Evolutionary conservation across 2,329 filamentous ascomycete genomes (phyloP).

Genomic region (Hymenotorrendiella dingleyae): DNA sequence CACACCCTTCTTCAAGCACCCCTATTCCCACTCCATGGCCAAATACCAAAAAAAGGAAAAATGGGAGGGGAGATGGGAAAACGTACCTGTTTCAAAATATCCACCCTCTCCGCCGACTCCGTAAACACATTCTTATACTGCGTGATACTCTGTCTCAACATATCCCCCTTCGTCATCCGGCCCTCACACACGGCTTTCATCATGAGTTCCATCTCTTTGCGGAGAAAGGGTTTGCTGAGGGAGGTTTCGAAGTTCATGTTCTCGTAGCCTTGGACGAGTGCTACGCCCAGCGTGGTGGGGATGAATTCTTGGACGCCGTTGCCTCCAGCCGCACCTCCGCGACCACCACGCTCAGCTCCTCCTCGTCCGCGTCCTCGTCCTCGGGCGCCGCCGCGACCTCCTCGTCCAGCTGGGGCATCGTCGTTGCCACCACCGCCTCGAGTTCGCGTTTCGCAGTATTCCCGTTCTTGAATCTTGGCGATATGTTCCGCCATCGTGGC

Average conservation of each 20-base stretch:
- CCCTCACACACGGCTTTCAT: conserved; percentile 98
- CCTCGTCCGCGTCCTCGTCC: conserved; percentile 40
- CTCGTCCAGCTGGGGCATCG: conserved; percentile 34
- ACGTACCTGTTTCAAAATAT: conserved; percentile 57
- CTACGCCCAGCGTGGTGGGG: conserved; percentile 84
- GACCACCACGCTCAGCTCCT: conserved; percentile 35
- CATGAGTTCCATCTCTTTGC: conserved; percentile 95
- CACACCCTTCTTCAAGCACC: not conserved
- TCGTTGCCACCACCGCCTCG: conserved; percentile 34
- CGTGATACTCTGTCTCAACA: conserved; percentile 76
- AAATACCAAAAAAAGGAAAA: conserved; percentile 2
- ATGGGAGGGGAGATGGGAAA: not conserved
- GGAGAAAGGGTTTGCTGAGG: conserved; percentile 88
- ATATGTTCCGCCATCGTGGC: conserved; percentile 99
- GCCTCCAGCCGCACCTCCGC: conserved; percentile 38
- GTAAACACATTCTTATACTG: conserved; percentile 85
- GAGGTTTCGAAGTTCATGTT: conserved; percentile 89
- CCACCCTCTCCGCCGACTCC: conserved; percentile 71
- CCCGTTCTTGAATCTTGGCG: conserved; percentile 82
- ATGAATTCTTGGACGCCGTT: conserved; percentile 67
- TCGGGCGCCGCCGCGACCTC: conserved; percentile 31
- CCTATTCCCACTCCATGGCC: not conserved
- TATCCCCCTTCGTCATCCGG: conserved; percentile 63
- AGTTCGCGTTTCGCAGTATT: conserved; percentile 70
- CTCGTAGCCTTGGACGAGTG: conserved; percentile 90